These are phyloP conservation scores for Rosellinia necatrix DNA, from an alignment of 2,329 filamentous ascomycete genomes.

Conservation along the genomic window DNA sequence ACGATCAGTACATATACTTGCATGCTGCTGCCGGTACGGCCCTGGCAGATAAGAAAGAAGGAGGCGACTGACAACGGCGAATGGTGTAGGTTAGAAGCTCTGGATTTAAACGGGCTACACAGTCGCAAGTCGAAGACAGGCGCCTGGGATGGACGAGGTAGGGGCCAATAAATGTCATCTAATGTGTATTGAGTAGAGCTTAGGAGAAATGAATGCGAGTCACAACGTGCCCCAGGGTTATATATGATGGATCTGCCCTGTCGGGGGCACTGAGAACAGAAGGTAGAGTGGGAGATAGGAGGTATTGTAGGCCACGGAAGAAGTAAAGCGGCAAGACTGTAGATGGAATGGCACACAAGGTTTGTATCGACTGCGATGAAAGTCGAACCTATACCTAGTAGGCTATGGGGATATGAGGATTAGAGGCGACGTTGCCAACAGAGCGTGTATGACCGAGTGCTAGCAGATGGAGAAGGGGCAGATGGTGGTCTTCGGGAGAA, in stretches of 20 bases:
- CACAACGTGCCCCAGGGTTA: background rate
- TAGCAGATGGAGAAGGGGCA: background rate
- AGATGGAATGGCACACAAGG: too few species aligned
- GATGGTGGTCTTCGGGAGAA: background rate
- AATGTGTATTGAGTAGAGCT: conserved; percentile 4
- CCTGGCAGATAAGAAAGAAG: too few species aligned
- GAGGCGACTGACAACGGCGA: too few species aligned
- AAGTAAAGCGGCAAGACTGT: too few species aligned
- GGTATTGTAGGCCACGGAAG: background rate
- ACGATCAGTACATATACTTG: conserved; percentile 1
- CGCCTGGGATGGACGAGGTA: background rate
- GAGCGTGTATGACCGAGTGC: too few species aligned
- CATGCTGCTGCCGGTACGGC: background rate
- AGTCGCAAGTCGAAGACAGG: background rate
- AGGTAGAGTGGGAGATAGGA: conserved; percentile 2
- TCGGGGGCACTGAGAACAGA: conserved; percentile 5
- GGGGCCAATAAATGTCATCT: conserved; percentile 1
- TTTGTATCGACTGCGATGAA: background rate
- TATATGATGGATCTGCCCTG: conserved; percentile 4
- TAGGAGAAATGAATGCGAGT: background rate
- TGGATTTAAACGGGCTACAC: too few species aligned
- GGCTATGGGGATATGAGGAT: background rate
- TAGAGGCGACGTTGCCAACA: background rate
- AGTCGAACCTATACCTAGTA: background rate
- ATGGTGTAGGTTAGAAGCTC: too few species aligned